Evolutionary conservation across 2,329 filamentous ascomycete species (phyloP), one percentile per base, ranked within the genome.

Genomic region (Diplodia intermedia): DNA sequence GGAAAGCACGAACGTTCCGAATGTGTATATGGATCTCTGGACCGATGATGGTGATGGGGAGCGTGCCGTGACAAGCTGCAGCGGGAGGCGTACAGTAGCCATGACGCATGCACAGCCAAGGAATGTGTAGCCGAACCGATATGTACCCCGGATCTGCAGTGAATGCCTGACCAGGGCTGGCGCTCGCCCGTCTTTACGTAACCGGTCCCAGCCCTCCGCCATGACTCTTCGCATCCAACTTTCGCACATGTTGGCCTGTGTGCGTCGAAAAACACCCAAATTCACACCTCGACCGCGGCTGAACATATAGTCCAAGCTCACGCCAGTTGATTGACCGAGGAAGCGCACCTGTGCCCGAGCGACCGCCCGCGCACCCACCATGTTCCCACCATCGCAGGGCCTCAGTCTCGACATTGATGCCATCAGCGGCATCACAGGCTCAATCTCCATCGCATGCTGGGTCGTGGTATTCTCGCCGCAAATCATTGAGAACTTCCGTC

Each of bases 361-460:
- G 40, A 29, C 57, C 31, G 14, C 26, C 43, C 26, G 14, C 14
- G 8, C 40, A 29, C 26, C 47, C 29, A 33, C 43, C 65, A 86
- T 85, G 82, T 85, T 86, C 74, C 85, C 85, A 47, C 84, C 85
- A 54, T 79, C 84, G 9, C 82, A 84, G 74, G 81, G 81, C 70
- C 78, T 86, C 70, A 90, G 91, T 79, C 84, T 97, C 72, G 91
- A 97, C 78, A 89, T 97, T 69, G 92, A 95, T 77, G 93, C 94
- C 69, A 89, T 97, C 74, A 96, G 92, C 73, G 94, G 94, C 66
- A 97, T 97, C 74, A 93, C 91, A 81, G 94, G 94, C 43, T 97
- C 94, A 9, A 94, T 99, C 73, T 97, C 93, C 55, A 97, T 99
- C 77, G 94, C 94, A 62, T 97, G 94, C 78, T 97, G 95, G 95